A percentile compares a stretch with the other conserved stretches of the same genome.
Evolutionary conservation across 495 filamentous ascomycete genomes (phyloP).

Genomic region (Penicillium steckii): DNA sequence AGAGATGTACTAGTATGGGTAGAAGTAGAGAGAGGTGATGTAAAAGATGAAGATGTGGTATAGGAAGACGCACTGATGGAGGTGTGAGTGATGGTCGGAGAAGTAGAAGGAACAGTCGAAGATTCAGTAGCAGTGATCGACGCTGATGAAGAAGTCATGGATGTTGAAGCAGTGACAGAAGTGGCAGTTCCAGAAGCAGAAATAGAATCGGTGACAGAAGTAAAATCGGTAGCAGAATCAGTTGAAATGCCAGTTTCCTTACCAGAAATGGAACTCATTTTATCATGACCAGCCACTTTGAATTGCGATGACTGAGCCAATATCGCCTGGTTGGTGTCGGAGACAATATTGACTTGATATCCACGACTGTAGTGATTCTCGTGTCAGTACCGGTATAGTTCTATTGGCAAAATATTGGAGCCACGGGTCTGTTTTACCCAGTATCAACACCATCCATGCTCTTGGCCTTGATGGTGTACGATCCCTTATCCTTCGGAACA

Average conservation of each 20-base stretch:
- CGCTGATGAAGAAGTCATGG: constrained; percentile 16
- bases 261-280: constrained; percentile 26
- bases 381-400: too few species aligned
- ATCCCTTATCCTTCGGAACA: constrained; percentile 26
- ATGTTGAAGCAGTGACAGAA: constrained; percentile 13
- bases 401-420: background rate
- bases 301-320: constrained; percentile 37
- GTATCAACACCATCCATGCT: constrained; percentile 16
- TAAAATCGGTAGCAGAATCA: constrained; percentile 13
- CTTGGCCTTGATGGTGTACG: constrained; percentile 29
- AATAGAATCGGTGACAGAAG: constrained; percentile 12
- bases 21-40: constrained; percentile 22
- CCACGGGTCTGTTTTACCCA: constrained; percentile 25
- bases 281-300: constrained; percentile 23
- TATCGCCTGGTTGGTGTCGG: constrained; percentile 23
- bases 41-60: constrained; percentile 22
- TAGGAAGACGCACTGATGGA: constrained; percentile 26
- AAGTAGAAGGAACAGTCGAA: constrained; percentile 20
- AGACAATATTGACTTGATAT: constrained; percentile 38
- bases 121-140: constrained; percentile 17
- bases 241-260: constrained; percentile 30
- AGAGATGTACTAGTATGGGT: constrained; percentile 24
- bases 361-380: constrained; percentile 18
- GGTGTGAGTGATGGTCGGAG: constrained; percentile 24
- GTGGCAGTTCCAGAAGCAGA: constrained; percentile 7